Evolutionary conservation across 805 yeast species (phyloP).

Genomic region (Metschnikowia gelsemii): DNA sequence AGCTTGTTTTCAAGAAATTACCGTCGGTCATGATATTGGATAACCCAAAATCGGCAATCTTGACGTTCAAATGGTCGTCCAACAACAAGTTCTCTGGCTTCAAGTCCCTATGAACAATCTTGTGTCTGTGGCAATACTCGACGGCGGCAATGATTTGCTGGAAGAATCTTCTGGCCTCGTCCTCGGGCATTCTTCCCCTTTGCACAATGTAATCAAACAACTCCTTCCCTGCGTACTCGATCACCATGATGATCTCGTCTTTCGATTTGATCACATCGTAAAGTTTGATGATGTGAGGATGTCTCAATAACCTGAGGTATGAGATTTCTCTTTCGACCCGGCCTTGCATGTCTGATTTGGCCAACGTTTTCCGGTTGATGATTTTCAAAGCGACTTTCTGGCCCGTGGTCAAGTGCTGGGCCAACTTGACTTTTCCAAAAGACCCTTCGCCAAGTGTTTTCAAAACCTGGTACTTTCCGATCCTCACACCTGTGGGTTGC

Average conservation of each 20-base stretch:
- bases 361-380: constrained; percentile 86
- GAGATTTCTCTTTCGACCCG: constrained; percentile 93
- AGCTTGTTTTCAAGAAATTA: constrained; percentile 87
- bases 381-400: constrained; percentile 91
- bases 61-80: constrained; percentile 87
- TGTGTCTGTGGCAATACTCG: constrained; percentile 93
- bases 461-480: constrained; percentile 91
- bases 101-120: constrained; percentile 93
- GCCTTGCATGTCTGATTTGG: constrained; percentile 96
- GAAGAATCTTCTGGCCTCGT: constrained; percentile 88
- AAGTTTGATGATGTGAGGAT: constrained; percentile 93
- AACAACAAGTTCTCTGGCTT: constrained; percentile 91
- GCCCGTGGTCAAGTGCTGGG: constrained; percentile 86
- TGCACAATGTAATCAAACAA: constrained; percentile 94
- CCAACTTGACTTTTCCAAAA: constrained; percentile 92
- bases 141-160: constrained; percentile 97
- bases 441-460: constrained; percentile 96
- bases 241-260: constrained; percentile 96
- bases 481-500: constrained; percentile 46
- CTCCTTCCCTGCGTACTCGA: constrained; percentile 96
- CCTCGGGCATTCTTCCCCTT: constrained; percentile 87
- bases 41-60: constrained; percentile 94
- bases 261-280: constrained; percentile 94
- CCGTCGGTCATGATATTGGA: constrained; percentile 98
- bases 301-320: constrained; percentile 81